These are phyloP conservation scores for Phaffomyces antillensis DNA, from an alignment of 805 yeast species.

Conservation along the genomic window DNA sequence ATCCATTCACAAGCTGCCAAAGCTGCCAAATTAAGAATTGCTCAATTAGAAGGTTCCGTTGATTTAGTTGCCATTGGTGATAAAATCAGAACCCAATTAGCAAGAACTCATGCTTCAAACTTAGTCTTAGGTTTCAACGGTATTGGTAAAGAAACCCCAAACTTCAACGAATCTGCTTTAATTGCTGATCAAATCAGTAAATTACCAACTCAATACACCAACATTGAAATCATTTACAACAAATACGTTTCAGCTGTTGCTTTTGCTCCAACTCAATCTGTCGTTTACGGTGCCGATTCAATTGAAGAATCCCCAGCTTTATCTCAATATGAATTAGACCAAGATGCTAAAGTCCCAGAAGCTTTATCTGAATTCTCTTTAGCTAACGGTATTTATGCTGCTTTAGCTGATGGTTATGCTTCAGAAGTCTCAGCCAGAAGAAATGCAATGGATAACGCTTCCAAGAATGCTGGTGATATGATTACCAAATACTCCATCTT, in stretches of 20 bases:
- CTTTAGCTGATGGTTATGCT: slow-evolving; percentile 97
- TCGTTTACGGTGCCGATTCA: slow-evolving; percentile 61
- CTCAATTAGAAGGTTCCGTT: slow-evolving; percentile 49
- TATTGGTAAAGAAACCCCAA: slow-evolving; percentile 95
- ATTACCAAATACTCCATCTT: slow-evolving; percentile 91
- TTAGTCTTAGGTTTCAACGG: slow-evolving; percentile 77
- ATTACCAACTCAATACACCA: slow-evolving; percentile 53
- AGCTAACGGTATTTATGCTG: slow-evolving; percentile 84
- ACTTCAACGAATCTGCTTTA: slow-evolving; percentile 81
- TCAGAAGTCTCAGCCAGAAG: slow-evolving; percentile 98
- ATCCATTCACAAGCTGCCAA: slow-evolving; percentile 94
- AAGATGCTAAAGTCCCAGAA: slow-evolving; percentile 58
- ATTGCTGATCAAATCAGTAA: slow-evolving; percentile 77
- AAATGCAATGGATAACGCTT: slow-evolving; percentile 99
- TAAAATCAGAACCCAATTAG: slow-evolving; percentile 82
- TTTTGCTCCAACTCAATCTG: slow-evolving; percentile 72
- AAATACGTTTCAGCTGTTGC: slow-evolving; percentile 81
- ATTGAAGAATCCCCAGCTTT: slow-evolving; percentile 82
- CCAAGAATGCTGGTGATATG: slow-evolving; percentile 99
- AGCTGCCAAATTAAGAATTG: slow-evolving; percentile 66
- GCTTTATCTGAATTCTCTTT: slow-evolving; percentile 80
- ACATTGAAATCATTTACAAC: slow-evolving; percentile 80
- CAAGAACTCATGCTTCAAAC: slow-evolving; percentile 69
- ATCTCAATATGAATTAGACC: slow-evolving; percentile 73
- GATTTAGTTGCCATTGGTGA: slow-evolving; percentile 91